Evolutionary conservation across 108 stramenopile genomes (phyloP).

Genomic region (Tribonema minus): DNA sequence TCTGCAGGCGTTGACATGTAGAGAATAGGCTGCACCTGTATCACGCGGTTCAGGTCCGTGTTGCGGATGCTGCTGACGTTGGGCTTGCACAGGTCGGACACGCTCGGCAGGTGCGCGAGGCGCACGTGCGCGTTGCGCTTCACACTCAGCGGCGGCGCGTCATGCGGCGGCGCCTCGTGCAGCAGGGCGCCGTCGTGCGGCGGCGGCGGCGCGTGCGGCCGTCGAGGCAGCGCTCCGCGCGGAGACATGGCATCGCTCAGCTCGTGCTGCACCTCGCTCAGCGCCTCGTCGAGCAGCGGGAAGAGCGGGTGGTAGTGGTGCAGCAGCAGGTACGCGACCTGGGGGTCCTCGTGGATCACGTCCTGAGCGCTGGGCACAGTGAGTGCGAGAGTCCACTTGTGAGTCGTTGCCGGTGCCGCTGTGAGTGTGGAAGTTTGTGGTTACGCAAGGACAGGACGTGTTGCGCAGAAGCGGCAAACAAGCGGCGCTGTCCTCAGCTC

Average conservation of each 20-base stretch:
- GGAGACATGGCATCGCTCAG: not conserved
- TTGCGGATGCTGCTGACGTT: constrained; percentile 68
- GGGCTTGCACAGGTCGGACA: constrained; percentile 66
- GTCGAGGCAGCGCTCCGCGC: not conserved
- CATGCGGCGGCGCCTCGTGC: too few relatives aligned
- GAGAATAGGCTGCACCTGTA: constrained; percentile 77
- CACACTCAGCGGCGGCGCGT: not conserved
- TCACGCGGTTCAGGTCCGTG: constrained; percentile 75
- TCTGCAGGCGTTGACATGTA: too few relatives aligned
- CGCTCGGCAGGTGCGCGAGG: constrained; percentile 78
- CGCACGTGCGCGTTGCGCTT: constrained; percentile 73
- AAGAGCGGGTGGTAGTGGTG: constrained; percentile 9
- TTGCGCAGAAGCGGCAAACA: too few relatives aligned
- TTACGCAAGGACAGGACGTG: too few relatives aligned
- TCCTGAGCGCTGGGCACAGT: constrained; percentile 9
- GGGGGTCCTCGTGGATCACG: constrained; percentile 29
- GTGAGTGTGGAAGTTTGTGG: too few relatives aligned
- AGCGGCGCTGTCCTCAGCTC: too few relatives aligned
- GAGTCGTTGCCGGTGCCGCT: too few relatives aligned
- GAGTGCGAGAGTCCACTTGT: too few relatives aligned
- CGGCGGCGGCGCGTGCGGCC: not conserved
- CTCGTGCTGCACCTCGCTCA: constrained; percentile 15
- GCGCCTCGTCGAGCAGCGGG: constrained; percentile 24
- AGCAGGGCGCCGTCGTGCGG: not conserved
- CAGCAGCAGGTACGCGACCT: constrained; percentile 22